Evolutionary conservation across 1,139 yeast species (phyloP).

Genomic region (Pichia cactophila): DNA sequence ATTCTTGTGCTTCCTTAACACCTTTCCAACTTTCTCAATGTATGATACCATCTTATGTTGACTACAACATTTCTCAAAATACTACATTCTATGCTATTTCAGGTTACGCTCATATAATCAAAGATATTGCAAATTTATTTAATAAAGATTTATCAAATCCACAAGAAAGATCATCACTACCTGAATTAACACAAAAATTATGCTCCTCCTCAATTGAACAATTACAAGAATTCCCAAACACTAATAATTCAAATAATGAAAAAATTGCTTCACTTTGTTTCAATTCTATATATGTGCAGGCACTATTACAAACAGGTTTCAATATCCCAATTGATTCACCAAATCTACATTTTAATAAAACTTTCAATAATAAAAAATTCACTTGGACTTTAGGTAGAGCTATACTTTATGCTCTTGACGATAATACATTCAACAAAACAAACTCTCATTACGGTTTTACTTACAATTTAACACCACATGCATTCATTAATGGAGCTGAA

Average conservation of each 20-base stretch:
- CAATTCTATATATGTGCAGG: conserved; percentile 65
- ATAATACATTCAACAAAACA: conserved; percentile 1
- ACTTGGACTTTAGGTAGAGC: conserved; percentile 87
- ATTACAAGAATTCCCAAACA: conserved; percentile 11
- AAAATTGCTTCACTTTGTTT: conserved; percentile 52
- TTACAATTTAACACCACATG: conserved; percentile 36
- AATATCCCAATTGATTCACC: conserved; percentile 47
- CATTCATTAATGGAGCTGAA: conserved; percentile 49
- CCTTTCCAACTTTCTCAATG: background rate
- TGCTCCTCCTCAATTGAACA: conserved; percentile 22
- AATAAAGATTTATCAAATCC: conserved; percentile 1
- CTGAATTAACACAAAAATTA: conserved; percentile 19
- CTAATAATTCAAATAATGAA: conserved; percentile 30
- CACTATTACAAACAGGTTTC: conserved; percentile 64
- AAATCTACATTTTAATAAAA: conserved; percentile 49
- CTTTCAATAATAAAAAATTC: conserved; percentile 48
- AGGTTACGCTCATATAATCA: conserved; percentile 73
- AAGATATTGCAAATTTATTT: conserved; percentile 32
- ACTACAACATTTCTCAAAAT: conserved; percentile 36
- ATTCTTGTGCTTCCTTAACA: background rate
- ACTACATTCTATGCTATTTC: conserved; percentile 73
- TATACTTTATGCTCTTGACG: conserved; percentile 41
- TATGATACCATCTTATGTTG: conserved; percentile 35
- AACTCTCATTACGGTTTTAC: background rate
- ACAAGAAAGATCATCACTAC: conserved; percentile 11